phyloP scores from a whole-genome alignment of 192 early-diverging fungal genomes.

The Umbelopsis sp. region DNA sequence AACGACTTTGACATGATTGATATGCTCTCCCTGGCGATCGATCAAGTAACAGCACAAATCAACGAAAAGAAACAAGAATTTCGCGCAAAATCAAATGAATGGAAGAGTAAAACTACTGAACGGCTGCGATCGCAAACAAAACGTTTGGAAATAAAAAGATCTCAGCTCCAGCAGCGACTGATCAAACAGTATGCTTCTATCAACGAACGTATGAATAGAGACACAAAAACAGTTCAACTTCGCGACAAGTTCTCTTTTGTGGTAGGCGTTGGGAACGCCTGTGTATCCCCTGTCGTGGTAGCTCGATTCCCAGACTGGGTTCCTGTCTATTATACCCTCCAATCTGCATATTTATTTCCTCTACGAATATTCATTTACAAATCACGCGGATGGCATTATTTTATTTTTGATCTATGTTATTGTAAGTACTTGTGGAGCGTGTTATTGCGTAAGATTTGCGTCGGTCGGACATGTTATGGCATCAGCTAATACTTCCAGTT shows the following conservation, averaged over 20 bases:
- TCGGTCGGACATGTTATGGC: neutral
- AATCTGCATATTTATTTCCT: conserved; percentile 40
- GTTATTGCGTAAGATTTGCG: conserved; percentile 11
- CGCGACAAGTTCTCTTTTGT: conserved; percentile 70
- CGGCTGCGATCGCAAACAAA: conserved; percentile 25
- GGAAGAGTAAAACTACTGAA: conserved; percentile 36
- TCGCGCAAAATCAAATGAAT: conserved; percentile 27
- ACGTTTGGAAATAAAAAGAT: conserved; percentile 33
- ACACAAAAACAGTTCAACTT: conserved; percentile 48
- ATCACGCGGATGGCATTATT: conserved; percentile 58
- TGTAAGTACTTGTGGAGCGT: conserved; percentile 30
- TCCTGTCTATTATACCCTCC: conserved; percentile 57
- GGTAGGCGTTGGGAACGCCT: conserved; percentile 64
- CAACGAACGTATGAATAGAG: conserved; percentile 30
- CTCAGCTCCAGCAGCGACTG: conserved; percentile 24
- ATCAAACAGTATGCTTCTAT: conserved; percentile 27
- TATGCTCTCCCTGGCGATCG: conserved; percentile 33
- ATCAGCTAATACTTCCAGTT: conserved; percentile 15
- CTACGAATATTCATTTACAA: conserved; percentile 59
- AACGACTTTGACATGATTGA: conserved; percentile 48
- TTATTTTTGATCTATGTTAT: conserved; percentile 64
- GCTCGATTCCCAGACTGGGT: conserved; percentile 53
- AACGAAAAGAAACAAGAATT: conserved; percentile 32
- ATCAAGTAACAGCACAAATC: conserved; percentile 35
- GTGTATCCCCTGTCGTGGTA: conserved; percentile 55